Conservation (phyloP, 108 stramenopile species). For the Nannochloropsis salina region DNA sequence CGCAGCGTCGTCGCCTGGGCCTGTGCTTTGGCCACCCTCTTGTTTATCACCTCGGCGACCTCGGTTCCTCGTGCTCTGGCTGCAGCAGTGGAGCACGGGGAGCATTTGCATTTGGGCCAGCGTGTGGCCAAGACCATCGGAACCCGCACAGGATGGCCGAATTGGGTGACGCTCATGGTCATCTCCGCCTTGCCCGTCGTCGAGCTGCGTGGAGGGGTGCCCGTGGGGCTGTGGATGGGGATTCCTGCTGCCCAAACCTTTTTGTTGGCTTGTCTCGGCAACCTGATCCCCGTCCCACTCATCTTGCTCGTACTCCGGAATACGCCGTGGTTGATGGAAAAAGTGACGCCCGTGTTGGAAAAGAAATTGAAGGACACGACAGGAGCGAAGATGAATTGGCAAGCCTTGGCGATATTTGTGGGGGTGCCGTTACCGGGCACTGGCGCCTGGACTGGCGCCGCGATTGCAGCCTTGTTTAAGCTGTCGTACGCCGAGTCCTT, state of each 20-base stretch:
- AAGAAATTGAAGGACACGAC: constrained; percentile 6
- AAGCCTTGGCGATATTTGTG: constrained; percentile 83
- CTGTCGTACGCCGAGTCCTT: constrained; percentile 76
- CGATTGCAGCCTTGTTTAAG: constrained; percentile 82
- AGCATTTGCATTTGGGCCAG: constrained; percentile 41
- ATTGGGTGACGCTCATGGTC: constrained; percentile 71
- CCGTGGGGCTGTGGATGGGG: constrained; percentile 60
- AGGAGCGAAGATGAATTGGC: constrained; percentile 49
- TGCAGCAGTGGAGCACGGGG: constrained; percentile 20
- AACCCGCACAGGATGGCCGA: constrained; percentile 57
- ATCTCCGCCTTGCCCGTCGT: constrained; percentile 91
- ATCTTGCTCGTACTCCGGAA: constrained; percentile 44
- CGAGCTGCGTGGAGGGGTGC: constrained; percentile 72
- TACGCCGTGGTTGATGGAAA: constrained; percentile 32
- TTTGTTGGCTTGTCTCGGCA: constrained; percentile 78
- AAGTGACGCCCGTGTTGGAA: constrained; percentile 51
- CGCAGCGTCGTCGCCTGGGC: background rate
- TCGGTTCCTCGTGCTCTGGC: background rate
- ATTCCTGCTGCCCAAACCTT: constrained; percentile 70
- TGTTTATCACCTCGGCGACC: background rate
- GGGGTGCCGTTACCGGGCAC: constrained; percentile 93
- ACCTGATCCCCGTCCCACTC: constrained; percentile 63
- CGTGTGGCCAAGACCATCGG: constrained; percentile 33
- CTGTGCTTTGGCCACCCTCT: background rate
- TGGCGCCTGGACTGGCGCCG: constrained; percentile 94